Percentiles rank a stretch among this genome's conserved stretches.
phyloP scores from a whole-genome alignment of 805 yeast species.

The Candida parachauliodes region DNA sequence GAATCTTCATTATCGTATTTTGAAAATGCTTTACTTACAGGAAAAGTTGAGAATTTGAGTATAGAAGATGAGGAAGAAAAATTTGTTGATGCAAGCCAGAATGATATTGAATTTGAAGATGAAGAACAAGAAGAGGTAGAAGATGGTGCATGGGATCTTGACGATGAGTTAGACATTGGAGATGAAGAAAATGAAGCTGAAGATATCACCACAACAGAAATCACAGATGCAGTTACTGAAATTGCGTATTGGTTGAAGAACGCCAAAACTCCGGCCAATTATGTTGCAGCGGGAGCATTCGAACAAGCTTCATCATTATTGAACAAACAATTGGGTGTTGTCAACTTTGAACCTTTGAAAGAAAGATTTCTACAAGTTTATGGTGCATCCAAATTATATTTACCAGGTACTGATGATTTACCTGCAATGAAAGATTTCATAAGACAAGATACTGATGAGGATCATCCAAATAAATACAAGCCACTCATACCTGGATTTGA shows the following conservation, averaged over 20 bases:
- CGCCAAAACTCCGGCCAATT: constrained; percentile 85
- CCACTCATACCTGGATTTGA: constrained; percentile 80
- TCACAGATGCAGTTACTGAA: constrained; percentile 43
- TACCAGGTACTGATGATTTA: constrained; percentile 71
- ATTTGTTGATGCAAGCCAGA: constrained; percentile 16
- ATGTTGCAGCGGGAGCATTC: constrained; percentile 94
- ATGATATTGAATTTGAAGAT: constrained; percentile 27
- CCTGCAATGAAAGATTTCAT: constrained; percentile 68
- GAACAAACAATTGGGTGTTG: constrained; percentile 84
- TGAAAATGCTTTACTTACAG: constrained; percentile 72
- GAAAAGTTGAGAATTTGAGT: constrained; percentile 65
- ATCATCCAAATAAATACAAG: constrained; percentile 39
- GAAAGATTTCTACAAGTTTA: constrained; percentile 79
- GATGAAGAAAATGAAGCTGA: constrained; percentile 11
- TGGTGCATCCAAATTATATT: constrained; percentile 69
- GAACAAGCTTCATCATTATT: constrained; percentile 93
- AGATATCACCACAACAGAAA: constrained; percentile 9
- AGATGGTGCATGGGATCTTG: constrained; percentile 77
- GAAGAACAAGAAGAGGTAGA: constrained; percentile 39
- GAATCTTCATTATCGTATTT: constrained; percentile 72
- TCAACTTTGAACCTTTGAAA: constrained; percentile 83
- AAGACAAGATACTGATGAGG: constrained; percentile 60
- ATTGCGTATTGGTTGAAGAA: constrained; percentile 80
- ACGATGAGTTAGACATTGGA: constrained; percentile 68
- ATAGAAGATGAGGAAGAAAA: constrained; percentile 38